Evolutionary conservation across 2,329 filamentous ascomycete species (phyloP).

Genomic region (Colletotrichum aenigma): DNA sequence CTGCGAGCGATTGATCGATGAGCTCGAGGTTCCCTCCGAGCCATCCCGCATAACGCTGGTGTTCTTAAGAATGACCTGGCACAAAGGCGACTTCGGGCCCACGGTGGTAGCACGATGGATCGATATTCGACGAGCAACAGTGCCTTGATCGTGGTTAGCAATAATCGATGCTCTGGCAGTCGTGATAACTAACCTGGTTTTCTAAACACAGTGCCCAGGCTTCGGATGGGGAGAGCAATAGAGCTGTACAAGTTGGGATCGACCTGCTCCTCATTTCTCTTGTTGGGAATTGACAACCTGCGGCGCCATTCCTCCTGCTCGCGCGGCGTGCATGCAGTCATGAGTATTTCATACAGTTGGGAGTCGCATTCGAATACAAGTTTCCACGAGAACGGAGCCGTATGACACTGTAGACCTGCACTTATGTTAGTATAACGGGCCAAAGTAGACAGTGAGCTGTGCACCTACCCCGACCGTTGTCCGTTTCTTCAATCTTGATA

Average conservation of each 20-base stretch:
- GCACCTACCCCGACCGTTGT: slow-evolving; percentile 73
- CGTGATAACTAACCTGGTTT: slow-evolving; percentile 59
- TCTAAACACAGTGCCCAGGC: slow-evolving; percentile 76
- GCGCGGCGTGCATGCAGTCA: slow-evolving; percentile 81
- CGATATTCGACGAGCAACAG: slow-evolving; percentile 71
- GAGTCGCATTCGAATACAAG: slow-evolving; percentile 79
- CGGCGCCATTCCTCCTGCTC: slow-evolving; percentile 84
- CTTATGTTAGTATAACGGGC: slow-evolving; percentile 21
- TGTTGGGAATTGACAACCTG: slow-evolving; percentile 60
- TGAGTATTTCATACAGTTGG: slow-evolving; percentile 81
- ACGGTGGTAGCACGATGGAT: slow-evolving; percentile 80
- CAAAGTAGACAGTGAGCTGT: not conserved
- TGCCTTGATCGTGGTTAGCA: slow-evolving; percentile 45
- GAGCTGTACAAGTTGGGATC: slow-evolving; percentile 61
- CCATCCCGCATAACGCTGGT: slow-evolving; percentile 71
- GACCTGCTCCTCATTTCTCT: slow-evolving; percentile 51
- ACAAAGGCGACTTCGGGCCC: slow-evolving; percentile 68
- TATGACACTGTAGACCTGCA: slow-evolving; percentile 83
- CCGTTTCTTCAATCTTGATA: slow-evolving; percentile 70
- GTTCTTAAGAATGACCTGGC: slow-evolving; percentile 85
- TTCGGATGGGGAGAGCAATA: slow-evolving; percentile 73
- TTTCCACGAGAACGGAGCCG: slow-evolving; percentile 90
- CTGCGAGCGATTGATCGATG: slow-evolving; percentile 76
- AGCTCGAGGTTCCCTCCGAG: slow-evolving; percentile 40
- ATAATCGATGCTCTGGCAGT: not conserved